Conservation (phyloP, 2,329 filamentous ascomycete species). For the Colletotrichum shisoi region DNA sequence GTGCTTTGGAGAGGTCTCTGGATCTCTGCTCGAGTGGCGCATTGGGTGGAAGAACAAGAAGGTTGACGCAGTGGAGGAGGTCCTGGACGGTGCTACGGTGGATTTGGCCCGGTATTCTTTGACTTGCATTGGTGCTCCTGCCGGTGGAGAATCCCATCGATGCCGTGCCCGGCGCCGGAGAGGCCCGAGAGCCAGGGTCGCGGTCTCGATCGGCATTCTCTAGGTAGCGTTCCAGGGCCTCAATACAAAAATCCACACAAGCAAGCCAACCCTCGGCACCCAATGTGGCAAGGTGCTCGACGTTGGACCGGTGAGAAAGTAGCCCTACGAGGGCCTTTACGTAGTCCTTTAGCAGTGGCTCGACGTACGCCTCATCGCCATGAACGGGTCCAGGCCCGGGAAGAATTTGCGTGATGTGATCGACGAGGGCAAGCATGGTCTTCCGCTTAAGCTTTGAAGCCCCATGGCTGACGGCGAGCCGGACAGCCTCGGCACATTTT, state of each 20-base stretch:
- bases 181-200: slow-evolving; percentile 53
- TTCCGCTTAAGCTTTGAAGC: slow-evolving; percentile 74
- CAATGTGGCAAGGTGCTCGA: slow-evolving; percentile 74
- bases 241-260: slow-evolving; percentile 75
- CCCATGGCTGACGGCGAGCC: slow-evolving; percentile 74
- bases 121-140: slow-evolving; percentile 40
- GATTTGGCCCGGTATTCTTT: slow-evolving; percentile 41
- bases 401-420: slow-evolving; percentile 81
- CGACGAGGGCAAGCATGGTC: slow-evolving; percentile 78
- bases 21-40: slow-evolving; percentile 69
- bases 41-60: slow-evolving; percentile 70
- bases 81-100: slow-evolving; percentile 50
- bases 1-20: slow-evolving; percentile 62
- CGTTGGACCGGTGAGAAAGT: slow-evolving; percentile 76
- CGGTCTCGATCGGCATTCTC: slow-evolving; percentile 54
- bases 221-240: slow-evolving; percentile 64
- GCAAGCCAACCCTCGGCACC: slow-evolving; percentile 70
- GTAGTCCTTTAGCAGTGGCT: slow-evolving; percentile 78
- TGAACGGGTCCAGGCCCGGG: slow-evolving; percentile 57
- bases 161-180: slow-evolving; percentile 54
- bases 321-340: slow-evolving; percentile 76
- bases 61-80: slow-evolving; percentile 70
- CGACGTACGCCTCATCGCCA: slow-evolving; percentile 68
- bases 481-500: slow-evolving; percentile 74
- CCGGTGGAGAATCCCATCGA: slow-evolving; percentile 46